A percentile compares a stretch with the other conserved stretches of the same genome.
Conservation (phyloP, 2,329 filamentous ascomycete species). For the Trichophyton mentagrophytes region DNA sequence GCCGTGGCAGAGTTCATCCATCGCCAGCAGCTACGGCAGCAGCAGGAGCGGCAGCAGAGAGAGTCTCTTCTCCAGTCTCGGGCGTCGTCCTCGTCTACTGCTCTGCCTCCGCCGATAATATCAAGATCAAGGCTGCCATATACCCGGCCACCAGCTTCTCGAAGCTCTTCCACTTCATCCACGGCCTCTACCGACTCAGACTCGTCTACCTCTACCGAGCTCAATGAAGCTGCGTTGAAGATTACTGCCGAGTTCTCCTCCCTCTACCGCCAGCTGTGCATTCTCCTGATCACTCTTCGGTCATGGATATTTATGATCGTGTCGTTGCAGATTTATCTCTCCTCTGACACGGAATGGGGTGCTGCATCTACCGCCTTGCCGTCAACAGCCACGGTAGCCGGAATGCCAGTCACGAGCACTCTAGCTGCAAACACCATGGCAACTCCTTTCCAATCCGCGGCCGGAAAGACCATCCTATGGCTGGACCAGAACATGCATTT, state of each 20-base stretch:
- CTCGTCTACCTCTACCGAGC: background rate
- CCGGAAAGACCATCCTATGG: background rate
- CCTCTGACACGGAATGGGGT: slow-evolving; percentile 20
- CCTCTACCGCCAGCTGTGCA: slow-evolving; percentile 30
- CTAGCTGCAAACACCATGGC: slow-evolving; percentile 4
- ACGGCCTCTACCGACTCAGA: background rate
- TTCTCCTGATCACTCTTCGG: slow-evolving; percentile 23
- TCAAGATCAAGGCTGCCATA: background rate
- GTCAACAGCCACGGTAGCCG: slow-evolving; percentile 10
- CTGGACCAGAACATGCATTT: background rate
- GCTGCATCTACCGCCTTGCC: background rate
- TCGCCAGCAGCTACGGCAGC: slow-evolving; percentile 8
- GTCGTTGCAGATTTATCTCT: slow-evolving; percentile 28
- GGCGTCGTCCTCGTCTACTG: too few relatives aligned
- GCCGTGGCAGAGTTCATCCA: slow-evolving; percentile 38
- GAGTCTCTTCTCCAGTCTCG: background rate
- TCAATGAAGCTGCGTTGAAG: slow-evolving; percentile 7
- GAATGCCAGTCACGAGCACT: slow-evolving; percentile 1
- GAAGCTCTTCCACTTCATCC: background rate
- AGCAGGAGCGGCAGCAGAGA: background rate
- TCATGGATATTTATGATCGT: slow-evolving; percentile 28
- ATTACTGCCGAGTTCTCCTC: slow-evolving; percentile 16
- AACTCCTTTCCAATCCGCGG: background rate
- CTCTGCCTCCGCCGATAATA: background rate
- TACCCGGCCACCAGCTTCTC: background rate